A percentile compares a stretch with the other conserved stretches of the same genome.
Evolutionary conservation across 208 protist species (phyloP).

Genomic region (Trypanosoma mega): DNA sequence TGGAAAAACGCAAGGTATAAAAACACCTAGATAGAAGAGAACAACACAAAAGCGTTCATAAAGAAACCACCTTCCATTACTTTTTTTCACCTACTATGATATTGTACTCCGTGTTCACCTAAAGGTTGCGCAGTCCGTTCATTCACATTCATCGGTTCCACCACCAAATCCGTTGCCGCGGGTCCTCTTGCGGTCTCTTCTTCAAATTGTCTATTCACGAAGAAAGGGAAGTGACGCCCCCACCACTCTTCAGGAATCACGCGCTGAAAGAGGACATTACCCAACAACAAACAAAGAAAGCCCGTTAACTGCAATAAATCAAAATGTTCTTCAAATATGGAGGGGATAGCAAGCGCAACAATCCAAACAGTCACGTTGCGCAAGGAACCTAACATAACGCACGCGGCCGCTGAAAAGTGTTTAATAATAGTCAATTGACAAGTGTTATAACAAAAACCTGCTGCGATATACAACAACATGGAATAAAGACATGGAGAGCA

Average conservation of each 20-base stretch:
- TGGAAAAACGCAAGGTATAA: no score
- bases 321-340: slow-evolving; percentile 67
- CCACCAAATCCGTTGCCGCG: background rate
- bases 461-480: slow-evolving; percentile 44
- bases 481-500: slow-evolving; percentile 42
- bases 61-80: no score
- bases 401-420: slow-evolving; percentile 61
- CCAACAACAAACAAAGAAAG: slow-evolving; percentile 53
- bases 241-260: slow-evolving; percentile 39
- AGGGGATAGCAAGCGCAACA: slow-evolving; percentile 52
- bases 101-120: no score
- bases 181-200: slow-evolving; percentile 5
- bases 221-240: slow-evolving; percentile 31
- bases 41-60: no score
- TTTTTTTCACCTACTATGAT: no score
- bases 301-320: slow-evolving; percentile 62
- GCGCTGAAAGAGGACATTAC: slow-evolving; percentile 69
- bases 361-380: slow-evolving; percentile 74
- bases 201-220: no score
- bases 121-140: no score
- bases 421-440: slow-evolving; percentile 70
- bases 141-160: no score
- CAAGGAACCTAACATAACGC: slow-evolving; percentile 70
- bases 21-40: no score
- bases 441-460: slow-evolving; percentile 65